Evolutionary conservation across 176 grass and related monocot genomes (phyloP), one percentile per base, ranked within the genome.

Genomic region (Paspalum notatum): DNA sequence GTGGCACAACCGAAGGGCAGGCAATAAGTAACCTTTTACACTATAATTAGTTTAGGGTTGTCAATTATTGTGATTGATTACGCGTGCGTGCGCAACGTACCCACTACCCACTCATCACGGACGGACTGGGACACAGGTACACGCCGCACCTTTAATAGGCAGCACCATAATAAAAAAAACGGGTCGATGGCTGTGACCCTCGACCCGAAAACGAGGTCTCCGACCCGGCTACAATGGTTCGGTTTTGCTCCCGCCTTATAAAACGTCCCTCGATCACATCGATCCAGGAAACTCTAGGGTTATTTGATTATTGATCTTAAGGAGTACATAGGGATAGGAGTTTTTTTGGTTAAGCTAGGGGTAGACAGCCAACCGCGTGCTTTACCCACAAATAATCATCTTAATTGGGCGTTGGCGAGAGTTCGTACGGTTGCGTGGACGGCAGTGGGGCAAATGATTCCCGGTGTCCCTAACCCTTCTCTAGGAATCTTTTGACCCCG

Each of bases 401-500:
- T 57, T 72, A 3, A 27, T 49, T 27, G 66, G 27, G 13, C 26
- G 72, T 38, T 3, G 20, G 66, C 12, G n/a, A 69, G 18, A 61
- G 76, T 17, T 48, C 24, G 53, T 51, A 65, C 67, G 21, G 15
- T 65, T 17, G 32, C 61, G 81, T 88, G 68, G 75, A 54, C 44
- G 86, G 75, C 80, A 52, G n/a, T 59, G 74, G 24, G 43, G 51
- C 51, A 46, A 45, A 84, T 62, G 52, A 80, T 88, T 80, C 43
- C 76, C 14, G 24, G 4, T 84, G 81, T 76, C 64, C 74, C 51
- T 68, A 80, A 84, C 68, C 69, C 81, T 52, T 38, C 3, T 38
- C 3, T 8, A 53, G 62, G 86, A 80, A 75, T 84, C 86, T 39
- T 80, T 80, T 80, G 75, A 84, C 68, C 32, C 42, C 2, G 4